Base-by-base conservation (phyloP, 2,329 filamentous ascomycete species). In the Fusarium redolens region DNA sequence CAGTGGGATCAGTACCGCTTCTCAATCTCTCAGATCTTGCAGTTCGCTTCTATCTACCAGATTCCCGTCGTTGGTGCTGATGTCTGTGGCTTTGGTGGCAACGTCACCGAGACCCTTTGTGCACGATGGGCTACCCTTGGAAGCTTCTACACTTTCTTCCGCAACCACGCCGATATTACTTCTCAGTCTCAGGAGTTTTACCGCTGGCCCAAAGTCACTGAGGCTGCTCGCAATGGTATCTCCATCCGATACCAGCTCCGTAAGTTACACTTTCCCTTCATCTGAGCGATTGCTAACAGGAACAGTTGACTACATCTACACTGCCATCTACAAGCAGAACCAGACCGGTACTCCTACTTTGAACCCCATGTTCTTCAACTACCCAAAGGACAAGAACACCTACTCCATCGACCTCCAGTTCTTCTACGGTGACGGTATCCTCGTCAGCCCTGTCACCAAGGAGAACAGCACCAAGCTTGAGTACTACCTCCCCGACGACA, bases 41-140 rank as follows among this genome's bases (percentile, higher is more conserved):
- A 86, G 4, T 92, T 92, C 57, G 85, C 88, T 0, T 85, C 90
- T 9, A 85, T 93, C 65, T 93, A 91, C 81, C 91, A 93, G 73
- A 79, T 93, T 2, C 91, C 91, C 14, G 90, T 93, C 86, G 89
- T 89, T 1, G 92, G 92, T 17, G 86, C 89, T 5, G 94, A 97
- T 67, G 91, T 95, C 0, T 97, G 94, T 76, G 94, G 94, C 0
- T 97, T 92, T 77, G 91, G 85, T 15, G 86, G 84, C 18, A 87
- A 92, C 75, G 91, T 68, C 0, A 77, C 73, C 0, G 75, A 77
- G 35, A 75, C 71, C 0, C 75, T 77, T 3, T 77, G 75, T 2
- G 75, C 75, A 0, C 88, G 91, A 51, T 93, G 91, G 91, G 89
- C 90, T 0, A 84, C 86, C 22, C 84, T 92, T 0, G 91, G 91